Evolutionary conservation across 768 basidiomycete genomes (phyloP), one percentile per base, ranked within the genome.

Genomic region (Neoboletus subvelutipes): DNA sequence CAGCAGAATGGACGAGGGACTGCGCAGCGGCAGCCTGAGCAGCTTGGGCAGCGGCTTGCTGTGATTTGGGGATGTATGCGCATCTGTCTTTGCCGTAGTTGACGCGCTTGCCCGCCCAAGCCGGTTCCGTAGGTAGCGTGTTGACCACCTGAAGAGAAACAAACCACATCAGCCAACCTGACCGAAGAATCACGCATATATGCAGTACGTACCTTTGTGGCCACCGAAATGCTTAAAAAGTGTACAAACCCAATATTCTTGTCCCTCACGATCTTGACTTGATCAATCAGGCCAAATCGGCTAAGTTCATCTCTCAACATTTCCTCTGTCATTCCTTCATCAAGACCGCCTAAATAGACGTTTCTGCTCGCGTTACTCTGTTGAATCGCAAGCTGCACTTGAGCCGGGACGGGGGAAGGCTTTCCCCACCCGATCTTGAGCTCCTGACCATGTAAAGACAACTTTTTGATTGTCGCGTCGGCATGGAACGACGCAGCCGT

Each of bases 231-330:
- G 71, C 90, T 93, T 67, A 99, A 78, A 79, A 98, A 98, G 75
- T 99, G 97, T 20, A 99, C 94, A 71, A 99, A 99, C 3, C 95
- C 97, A 56, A 98, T 98, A 68, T 97, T 97, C 82, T 98, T 98
- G 78, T 99, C 97, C 59, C 96, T 78, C 50, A 98, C 97, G 68
- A 99, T 98, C 83, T 99, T 99, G 71, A 99, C 95, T 72, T 98
- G 96, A 75, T 99, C 97, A 66, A 99, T 98, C 29, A 96, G 79
- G 22, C 97, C 97, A 67, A 96, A 99, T 42, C 90, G 82, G 66
- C 88, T 87, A 24, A 98, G 78, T 69, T 98, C 94, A 59, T 98
- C 94, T 34, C 96, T 77, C 33, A 99, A 77, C 75, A 86, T 85
- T 74, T 95, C 91, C 77, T 98, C 97, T 1, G 92, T 96, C 78